Percentiles rank a stretch among this genome's conserved stretches.
These are phyloP conservation scores for Rhizopogon rudus DNA, from an alignment of 768 basidiomycete species.

Conservation along the genomic window DNA sequence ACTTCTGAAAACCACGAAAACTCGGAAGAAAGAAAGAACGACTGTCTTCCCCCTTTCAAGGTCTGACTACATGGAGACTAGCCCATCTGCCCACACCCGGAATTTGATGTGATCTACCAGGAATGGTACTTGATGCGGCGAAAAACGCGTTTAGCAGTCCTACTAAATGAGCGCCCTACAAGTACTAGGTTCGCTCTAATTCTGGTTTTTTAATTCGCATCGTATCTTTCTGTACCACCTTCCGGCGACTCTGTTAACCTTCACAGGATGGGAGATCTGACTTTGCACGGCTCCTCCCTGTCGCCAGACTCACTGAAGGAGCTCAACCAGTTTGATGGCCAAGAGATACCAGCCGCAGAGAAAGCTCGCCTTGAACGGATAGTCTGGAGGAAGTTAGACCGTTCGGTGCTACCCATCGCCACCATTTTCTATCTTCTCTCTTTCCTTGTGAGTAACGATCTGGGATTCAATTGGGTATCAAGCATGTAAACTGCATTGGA, in stretches of 20 bases:
- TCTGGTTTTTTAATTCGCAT: neutral
- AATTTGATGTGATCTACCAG: too few relatives aligned
- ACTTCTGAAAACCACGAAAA: too few relatives aligned
- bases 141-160: neutral
- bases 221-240: neutral
- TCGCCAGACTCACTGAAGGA: constrained; percentile 6
- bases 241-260: neutral
- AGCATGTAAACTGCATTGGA: neutral
- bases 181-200: neutral
- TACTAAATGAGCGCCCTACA: neutral
- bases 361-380: constrained; percentile 26
- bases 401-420: constrained; percentile 42
- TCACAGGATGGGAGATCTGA: constrained; percentile 4
- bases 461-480: neutral
- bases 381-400: constrained; percentile 48
- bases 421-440: constrained; percentile 48
- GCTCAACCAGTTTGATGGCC: constrained; percentile 2
- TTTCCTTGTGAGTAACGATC: constrained; percentile 39
- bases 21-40: too few relatives aligned
- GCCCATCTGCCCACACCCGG: too few relatives aligned
- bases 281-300: neutral
- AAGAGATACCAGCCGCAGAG: constrained; percentile 11
- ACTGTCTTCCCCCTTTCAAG: too few relatives aligned
- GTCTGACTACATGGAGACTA: too few relatives aligned
- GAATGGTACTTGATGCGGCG: neutral